Conservation (phyloP, 208 protist genomes). For the Trypanosoma lewisi region DNA sequence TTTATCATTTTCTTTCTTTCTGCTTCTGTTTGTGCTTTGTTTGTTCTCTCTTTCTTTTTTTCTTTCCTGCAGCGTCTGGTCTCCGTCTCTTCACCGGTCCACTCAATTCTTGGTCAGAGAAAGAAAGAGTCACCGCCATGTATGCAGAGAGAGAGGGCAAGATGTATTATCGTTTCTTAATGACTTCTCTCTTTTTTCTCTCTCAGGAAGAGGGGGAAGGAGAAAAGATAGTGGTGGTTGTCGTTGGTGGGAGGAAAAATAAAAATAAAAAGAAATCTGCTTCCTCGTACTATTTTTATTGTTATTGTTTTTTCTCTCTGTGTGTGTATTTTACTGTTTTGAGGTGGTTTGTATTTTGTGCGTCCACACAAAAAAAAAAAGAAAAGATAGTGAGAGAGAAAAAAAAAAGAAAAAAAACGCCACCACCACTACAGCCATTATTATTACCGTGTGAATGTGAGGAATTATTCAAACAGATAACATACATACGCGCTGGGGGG, state of each 20-base stretch:
- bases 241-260: too few species aligned
- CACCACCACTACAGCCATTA: background rate
- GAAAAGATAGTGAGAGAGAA: background rate
- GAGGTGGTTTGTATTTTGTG: background rate
- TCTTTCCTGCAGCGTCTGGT: background rate
- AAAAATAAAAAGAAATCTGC: too few species aligned
- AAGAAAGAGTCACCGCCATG: too few species aligned
- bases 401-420: background rate
- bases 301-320: background rate
- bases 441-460: background rate
- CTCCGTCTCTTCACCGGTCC: background rate
- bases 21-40: background rate
- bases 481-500: background rate
- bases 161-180: too few species aligned
- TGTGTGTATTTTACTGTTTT: background rate
- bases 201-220: too few species aligned
- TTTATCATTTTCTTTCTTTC: constrained; percentile 1
- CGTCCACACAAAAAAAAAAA: background rate
- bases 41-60: constrained; percentile 6
- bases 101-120: too few species aligned
- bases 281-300: background rate
- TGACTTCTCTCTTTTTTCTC: too few species aligned
- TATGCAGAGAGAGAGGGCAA: too few species aligned
- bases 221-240: too few species aligned
- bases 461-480: background rate